phyloP scores from a whole-genome alignment of 306 rosid genomes.

The Acacia melanoxylon region DNA sequence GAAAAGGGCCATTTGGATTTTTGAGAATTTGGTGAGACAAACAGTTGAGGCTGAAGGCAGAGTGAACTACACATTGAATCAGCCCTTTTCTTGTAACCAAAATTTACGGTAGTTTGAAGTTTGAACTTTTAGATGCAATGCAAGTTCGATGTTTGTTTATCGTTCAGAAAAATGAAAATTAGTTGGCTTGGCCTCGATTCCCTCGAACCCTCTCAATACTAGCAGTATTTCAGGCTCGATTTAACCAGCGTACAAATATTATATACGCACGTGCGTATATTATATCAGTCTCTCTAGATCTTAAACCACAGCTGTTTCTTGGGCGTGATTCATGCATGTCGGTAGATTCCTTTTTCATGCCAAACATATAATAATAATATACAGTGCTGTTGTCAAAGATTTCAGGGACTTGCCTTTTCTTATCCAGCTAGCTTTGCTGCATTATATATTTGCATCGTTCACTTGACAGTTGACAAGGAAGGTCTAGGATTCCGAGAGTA shows the following conservation, averaged over 20 bases:
- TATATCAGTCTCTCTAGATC: not conserved
- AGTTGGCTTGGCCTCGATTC: not conserved
- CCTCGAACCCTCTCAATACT: not conserved
- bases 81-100: not conserved
- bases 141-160: not conserved
- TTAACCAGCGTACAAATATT: not conserved
- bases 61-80: not conserved
- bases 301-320: not conserved
- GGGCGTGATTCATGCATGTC: slow-evolving; percentile 18
- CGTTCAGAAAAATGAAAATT: not conserved
- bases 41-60: not conserved
- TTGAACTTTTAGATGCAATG: not conserved
- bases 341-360: slow-evolving; percentile 16
- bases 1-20: not conserved
- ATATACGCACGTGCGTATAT: not conserved
- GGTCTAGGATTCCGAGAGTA: not conserved
- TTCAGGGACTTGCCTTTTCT: not conserved
- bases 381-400: not conserved
- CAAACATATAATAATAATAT: not conserved
- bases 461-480: not conserved
- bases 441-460: not conserved
- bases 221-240: not conserved
- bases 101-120: not conserved
- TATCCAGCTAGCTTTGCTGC: not conserved
- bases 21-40: not conserved